Base-by-base conservation (phyloP, 1,139 yeast species). In the Debaryomycetaceae sp. region DNA sequence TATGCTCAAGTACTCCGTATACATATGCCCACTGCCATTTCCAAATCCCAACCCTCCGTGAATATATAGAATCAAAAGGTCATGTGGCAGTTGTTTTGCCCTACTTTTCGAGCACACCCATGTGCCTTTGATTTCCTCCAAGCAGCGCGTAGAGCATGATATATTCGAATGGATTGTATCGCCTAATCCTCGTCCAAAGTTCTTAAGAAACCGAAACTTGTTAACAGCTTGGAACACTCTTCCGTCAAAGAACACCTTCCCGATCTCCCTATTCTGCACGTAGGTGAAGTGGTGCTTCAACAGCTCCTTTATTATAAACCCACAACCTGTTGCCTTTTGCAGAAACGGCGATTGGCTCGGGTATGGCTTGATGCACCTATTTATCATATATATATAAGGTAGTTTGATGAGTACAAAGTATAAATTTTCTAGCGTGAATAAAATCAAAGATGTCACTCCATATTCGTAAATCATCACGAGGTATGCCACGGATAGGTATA, bases 121-220 rank as follows among this genome's bases (percentile, higher is more conserved):
- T 5, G 37, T 14, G 6, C 55, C 56, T 20, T 42, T 37, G 4
- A 37, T 34, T 13, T 39, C 40, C 6, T 40, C 5, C n/a, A 36
- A 34, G 6, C 6, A 23, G 6, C 20, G 24, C 3, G 13, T 13
- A 24, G 41, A 4, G 6, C n/a, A 34, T 2, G 9, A 2, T 13
- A 27, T 4, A 3, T 20, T 38, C 9, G 3, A 30, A 11, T 27
- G 13, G 5, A 30, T 20, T 6, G 43, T 36, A 43, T 54, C 57
- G 1, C 57, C 54, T 27, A 52, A 41, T 2, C 56, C 56, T 37
- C 49, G 49, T n/a, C 49, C 45, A 6, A 42, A 45, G 36, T 53
- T 53, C 23, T 52, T 33, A 24, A 51, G 38, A 17, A 37, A 30
- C 40, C 57, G 40, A 8, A 49, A 40, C 20, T 40, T 45, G 31